These are phyloP conservation scores for Hypoxylon trugodes DNA, from an alignment of 495 filamentous ascomycete species.

Conservation along the genomic window DNA sequence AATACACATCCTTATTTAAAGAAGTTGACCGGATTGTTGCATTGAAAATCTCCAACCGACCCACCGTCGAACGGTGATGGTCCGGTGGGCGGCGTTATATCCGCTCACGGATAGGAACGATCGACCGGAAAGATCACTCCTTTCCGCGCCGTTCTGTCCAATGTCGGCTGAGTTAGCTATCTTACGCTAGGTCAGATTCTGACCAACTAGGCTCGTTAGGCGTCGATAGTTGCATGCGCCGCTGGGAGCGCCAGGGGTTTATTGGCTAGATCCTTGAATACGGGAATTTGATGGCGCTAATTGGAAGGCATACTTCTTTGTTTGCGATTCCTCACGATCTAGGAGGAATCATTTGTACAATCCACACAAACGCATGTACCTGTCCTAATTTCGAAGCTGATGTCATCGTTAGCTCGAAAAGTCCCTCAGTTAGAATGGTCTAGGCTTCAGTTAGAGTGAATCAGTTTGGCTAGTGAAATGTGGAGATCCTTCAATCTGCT, in stretches of 20 bases:
- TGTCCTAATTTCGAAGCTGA: constrained; percentile 13
- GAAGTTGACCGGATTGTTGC: not conserved
- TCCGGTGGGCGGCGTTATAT: constrained; percentile 9
- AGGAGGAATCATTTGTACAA: not conserved
- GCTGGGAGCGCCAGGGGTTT: not conserved
- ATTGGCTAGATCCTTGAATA: constrained; percentile 2
- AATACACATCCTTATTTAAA: not conserved
- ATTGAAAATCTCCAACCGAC: no score
- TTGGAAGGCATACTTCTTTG: not conserved
- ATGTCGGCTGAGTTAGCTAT: no score
- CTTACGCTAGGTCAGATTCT: constrained; percentile 3
- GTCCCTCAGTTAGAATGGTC: not conserved
- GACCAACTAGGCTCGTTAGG: constrained; percentile 3
- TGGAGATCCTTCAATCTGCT: no score
- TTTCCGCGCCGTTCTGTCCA: not conserved
- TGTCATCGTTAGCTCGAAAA: constrained; percentile 6
- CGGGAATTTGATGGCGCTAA: not conserved
- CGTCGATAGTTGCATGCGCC: constrained; percentile 4
- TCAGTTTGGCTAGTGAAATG: constrained; percentile 1
- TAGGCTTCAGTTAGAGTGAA: constrained; percentile 4
- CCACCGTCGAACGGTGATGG: constrained; percentile 14
- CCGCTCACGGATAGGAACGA: not conserved
- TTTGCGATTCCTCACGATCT: not conserved
- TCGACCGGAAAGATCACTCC: not conserved
- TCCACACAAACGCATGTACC: no score